Evolutionary conservation across 1,284 basidiomycete species (phyloP).

Genomic region (Termitomyces sp.): DNA sequence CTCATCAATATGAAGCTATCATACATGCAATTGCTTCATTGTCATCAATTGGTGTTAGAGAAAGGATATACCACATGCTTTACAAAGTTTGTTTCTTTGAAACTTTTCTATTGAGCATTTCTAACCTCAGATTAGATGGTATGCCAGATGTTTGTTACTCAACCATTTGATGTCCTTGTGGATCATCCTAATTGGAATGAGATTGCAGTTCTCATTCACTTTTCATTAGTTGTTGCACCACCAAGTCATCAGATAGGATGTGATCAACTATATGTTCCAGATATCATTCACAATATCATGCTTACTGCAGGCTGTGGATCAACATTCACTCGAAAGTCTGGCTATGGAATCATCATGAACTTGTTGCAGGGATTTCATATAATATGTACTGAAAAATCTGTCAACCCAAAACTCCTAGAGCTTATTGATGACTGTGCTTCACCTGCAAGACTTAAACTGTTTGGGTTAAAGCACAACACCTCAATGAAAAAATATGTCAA

Average conservation of each 20-base stretch:
- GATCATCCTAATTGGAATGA: conserved; percentile 81
- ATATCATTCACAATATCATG: conserved; percentile 73
- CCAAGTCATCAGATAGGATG: conserved; percentile 58
- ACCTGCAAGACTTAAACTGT: conserved; percentile 57
- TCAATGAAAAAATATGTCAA: conserved; percentile 59
- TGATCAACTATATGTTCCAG: conserved; percentile 77
- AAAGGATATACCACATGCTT: conserved; percentile 70
- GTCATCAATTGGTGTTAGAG: conserved; percentile 73
- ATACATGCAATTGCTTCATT: conserved; percentile 70
- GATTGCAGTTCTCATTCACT: conserved; percentile 72
- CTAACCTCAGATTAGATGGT: conserved; percentile 46
- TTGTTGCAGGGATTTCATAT: conserved; percentile 71
- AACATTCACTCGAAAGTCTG: conserved; percentile 67
- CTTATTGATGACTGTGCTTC: conserved; percentile 59
- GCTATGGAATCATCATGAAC: conserved; percentile 79
- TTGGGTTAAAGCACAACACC: conserved; percentile 62
- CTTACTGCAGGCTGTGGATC: conserved; percentile 76
- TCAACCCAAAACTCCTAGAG: conserved; percentile 50
- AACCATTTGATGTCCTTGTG: conserved; percentile 47
- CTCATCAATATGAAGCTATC: conserved; percentile 69
- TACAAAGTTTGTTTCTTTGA: conserved; percentile 53
- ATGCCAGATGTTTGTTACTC: conserved; percentile 58
- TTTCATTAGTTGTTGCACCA: conserved; percentile 68
- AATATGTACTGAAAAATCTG: conserved; percentile 51
- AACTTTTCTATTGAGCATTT: background rate